These are phyloP conservation scores for Coleophoma eucalyptorum DNA, from an alignment of 2,329 filamentous ascomycete species.

Conservation along the genomic window DNA sequence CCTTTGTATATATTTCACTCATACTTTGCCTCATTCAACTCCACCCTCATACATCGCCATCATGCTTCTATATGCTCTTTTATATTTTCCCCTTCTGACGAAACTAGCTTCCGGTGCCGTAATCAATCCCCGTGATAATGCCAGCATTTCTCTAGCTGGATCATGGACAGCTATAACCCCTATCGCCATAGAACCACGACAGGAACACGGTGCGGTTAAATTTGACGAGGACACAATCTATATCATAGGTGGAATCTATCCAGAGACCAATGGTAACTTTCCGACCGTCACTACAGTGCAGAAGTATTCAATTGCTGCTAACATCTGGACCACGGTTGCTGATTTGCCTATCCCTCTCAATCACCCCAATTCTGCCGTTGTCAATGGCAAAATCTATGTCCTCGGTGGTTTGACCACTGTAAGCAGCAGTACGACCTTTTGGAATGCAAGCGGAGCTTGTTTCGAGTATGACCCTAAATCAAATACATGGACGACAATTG, in stretches of 20 bases:
- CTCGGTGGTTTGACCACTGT: conserved; percentile 31
- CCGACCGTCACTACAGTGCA: conserved; percentile 19
- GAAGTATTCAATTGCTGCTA: conserved; percentile 25
- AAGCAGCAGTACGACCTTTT: neutral
- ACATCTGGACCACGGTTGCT: conserved; percentile 25
- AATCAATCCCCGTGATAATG: no score
- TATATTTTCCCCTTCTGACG: no score
- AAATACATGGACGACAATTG: conserved; percentile 14
- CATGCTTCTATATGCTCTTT: no score
- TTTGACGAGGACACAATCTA: conserved; percentile 4
- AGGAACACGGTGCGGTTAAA: conserved; percentile 9
- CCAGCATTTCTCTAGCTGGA: neutral
- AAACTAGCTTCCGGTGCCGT: no score
- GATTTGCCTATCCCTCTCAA: conserved; percentile 28
- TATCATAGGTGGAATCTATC: conserved; percentile 10
- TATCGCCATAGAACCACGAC: conserved; percentile 12
- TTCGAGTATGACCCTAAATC: conserved; percentile 7
- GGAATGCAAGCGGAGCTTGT: conserved; percentile 5
- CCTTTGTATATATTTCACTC: no score
- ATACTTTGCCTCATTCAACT: no score
- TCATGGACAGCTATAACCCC: neutral
- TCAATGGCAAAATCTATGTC: conserved; percentile 33
- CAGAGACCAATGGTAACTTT: neutral
- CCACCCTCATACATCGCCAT: no score
- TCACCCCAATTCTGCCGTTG: conserved; percentile 33